These are phyloP conservation scores for Sextonia rubra DNA, from an alignment of 164 flowering plant genomes.

Conservation along the genomic window DNA sequence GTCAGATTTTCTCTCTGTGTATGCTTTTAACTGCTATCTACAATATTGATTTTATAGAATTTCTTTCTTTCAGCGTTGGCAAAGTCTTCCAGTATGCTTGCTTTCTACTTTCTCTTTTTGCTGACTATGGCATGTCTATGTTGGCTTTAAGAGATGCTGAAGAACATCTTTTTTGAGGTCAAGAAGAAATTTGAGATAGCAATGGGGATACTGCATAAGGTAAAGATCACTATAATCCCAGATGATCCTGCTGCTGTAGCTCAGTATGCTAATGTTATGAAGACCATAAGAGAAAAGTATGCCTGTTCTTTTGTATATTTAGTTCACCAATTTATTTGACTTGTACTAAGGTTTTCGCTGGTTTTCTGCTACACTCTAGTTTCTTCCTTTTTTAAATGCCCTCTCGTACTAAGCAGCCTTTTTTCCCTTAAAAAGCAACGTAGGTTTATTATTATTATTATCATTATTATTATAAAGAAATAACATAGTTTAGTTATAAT, in stretches of 20 bases:
- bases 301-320: conserved; percentile 4
- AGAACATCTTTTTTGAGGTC: conserved; percentile 76
- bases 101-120: background rate
- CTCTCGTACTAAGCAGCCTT: background rate
- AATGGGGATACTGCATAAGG: conserved; percentile 61
- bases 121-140: conserved; percentile 16
- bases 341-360: too few relatives aligned
- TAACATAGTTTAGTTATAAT: too few relatives aligned
- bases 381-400: too few relatives aligned
- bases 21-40: background rate
- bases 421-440: background rate
- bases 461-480: too few relatives aligned
- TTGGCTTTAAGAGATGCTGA: conserved; percentile 68
- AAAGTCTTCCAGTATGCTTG: background rate
- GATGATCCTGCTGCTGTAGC: conserved; percentile 88
- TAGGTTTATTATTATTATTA: background rate
- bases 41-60: background rate
- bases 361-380: too few relatives aligned
- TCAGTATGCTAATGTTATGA: conserved; percentile 90
- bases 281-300: conserved; percentile 82
- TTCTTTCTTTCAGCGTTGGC: background rate
- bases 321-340: background rate
- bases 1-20: too few relatives aligned
- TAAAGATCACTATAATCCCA: conserved; percentile 90
- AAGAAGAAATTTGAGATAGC: conserved; percentile 94